Evolutionary conservation across 202 grass and related monocot genomes (phyloP).

Genomic region (Hordeum pubiflorum): DNA sequence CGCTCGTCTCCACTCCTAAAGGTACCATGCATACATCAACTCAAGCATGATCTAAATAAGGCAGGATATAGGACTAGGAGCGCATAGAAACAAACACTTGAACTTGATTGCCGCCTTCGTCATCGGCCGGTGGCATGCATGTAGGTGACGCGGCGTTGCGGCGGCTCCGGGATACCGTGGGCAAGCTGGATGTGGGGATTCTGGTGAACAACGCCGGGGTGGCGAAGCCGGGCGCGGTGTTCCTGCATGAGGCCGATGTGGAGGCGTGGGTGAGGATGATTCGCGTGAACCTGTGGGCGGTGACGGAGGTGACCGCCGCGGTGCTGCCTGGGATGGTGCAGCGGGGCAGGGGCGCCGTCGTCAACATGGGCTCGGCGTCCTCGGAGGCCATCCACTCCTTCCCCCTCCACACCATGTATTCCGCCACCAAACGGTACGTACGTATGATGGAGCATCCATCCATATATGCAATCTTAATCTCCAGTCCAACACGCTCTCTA

Average conservation of each 20-base stretch:
- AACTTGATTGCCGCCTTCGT: too few species aligned
- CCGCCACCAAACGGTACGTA: background rate
- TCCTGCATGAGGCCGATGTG: conserved; percentile 33
- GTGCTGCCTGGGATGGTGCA: background rate
- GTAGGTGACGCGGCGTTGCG: background rate
- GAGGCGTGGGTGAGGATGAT: background rate
- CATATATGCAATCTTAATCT: conserved; percentile 8
- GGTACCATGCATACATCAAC: background rate
- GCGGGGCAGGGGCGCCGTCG: background rate
- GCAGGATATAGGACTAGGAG: too few species aligned
- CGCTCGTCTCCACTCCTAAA: background rate
- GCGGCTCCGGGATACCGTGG: conserved; percentile 22
- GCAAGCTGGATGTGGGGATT: conserved; percentile 40
- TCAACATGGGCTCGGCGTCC: background rate
- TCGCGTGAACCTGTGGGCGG: conserved; percentile 30
- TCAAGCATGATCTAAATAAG: background rate
- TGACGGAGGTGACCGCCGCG: background rate
- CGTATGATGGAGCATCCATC: background rate
- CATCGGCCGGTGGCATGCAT: background rate
- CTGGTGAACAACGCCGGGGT: background rate
- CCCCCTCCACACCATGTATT: background rate
- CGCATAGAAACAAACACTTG: background rate
- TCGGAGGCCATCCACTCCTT: background rate
- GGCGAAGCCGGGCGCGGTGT: background rate
- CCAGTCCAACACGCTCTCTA: too few species aligned